Evolutionary conservation across 345 rosid genomes (phyloP).

Genomic region (Hypericum androsaemum): DNA sequence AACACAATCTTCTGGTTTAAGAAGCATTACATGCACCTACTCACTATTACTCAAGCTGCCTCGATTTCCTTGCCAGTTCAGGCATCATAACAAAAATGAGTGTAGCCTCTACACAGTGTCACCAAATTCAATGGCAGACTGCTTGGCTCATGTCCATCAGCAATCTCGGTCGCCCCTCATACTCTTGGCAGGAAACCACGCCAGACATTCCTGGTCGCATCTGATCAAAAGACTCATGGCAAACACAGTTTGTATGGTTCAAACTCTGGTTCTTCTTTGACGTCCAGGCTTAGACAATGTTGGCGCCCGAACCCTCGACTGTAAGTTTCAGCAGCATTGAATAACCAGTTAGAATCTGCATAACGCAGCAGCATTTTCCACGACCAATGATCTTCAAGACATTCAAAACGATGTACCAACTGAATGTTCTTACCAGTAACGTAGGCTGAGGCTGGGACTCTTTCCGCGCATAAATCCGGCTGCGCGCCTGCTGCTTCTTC

Average conservation of each 20-base stretch:
- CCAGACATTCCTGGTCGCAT: no score
- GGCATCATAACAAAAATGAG: no score
- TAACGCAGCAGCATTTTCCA: neutral
- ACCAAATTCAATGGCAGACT: no score
- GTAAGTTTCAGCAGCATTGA: slow-evolving; percentile 10
- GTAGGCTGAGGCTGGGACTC: slow-evolving; percentile 16
- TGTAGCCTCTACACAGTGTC: no score
- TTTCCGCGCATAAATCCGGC: slow-evolving; percentile 27
- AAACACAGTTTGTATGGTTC: neutral
- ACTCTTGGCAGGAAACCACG: no score
- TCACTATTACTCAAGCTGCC: no score
- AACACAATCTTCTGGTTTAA: no score
- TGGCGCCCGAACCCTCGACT: slow-evolving; percentile 32
- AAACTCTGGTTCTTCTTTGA: slow-evolving; percentile 25
- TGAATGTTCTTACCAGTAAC: slow-evolving; percentile 23
- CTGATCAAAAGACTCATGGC: no score
- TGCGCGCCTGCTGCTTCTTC: slow-evolving; percentile 47
- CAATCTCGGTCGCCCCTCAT: no score
- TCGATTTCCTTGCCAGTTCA: no score
- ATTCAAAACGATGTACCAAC: neutral
- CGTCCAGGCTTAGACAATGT: slow-evolving; percentile 35
- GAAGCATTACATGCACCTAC: no score
- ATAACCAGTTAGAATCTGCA: neutral
- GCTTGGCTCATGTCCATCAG: no score
- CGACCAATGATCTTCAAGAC: neutral